A percentile compares a stretch with the other conserved stretches of the same genome.
phyloP scores from a whole-genome alignment of 345 rosid species.

The Physaria fendleri region DNA sequence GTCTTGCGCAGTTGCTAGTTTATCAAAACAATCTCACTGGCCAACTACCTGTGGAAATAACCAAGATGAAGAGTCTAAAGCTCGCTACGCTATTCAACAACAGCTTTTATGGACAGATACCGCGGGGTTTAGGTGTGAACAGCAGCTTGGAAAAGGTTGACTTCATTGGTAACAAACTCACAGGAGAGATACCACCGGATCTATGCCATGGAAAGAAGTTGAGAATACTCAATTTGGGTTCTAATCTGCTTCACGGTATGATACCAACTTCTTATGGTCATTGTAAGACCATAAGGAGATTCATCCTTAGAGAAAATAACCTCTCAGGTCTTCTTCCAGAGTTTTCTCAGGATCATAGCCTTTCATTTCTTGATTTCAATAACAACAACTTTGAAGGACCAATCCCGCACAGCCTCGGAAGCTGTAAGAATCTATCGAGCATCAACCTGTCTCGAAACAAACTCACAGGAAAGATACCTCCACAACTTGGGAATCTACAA shows the following conservation, averaged over 20 bases:
- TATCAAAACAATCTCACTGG: constrained; percentile 62
- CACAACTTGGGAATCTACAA: constrained; percentile 46
- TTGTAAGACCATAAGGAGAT: constrained; percentile 54
- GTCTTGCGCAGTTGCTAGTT: constrained; percentile 39
- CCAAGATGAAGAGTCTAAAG: constrained; percentile 49
- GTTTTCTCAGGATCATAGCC: constrained; percentile 38
- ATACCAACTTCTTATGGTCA: constrained; percentile 49
- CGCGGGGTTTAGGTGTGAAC: constrained; percentile 56
- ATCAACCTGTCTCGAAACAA: constrained; percentile 56
- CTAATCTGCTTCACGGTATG: constrained; percentile 58
- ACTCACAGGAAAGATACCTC: constrained; percentile 53
- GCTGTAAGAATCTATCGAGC: constrained; percentile 36
- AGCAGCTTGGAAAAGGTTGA: constrained; percentile 59
- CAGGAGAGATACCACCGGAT: constrained; percentile 58
- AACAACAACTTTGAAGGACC: constrained; percentile 50
- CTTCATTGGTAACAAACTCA: constrained; percentile 49
- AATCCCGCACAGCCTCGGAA: constrained; percentile 53
- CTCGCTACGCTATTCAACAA: constrained; percentile 47
- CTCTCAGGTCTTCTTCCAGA: constrained; percentile 53
- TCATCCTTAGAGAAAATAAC: constrained; percentile 45
- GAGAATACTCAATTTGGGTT: constrained; percentile 40
- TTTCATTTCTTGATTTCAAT: constrained; percentile 41
- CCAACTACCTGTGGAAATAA: constrained; percentile 54
- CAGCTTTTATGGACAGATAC: constrained; percentile 54
- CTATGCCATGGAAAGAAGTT: constrained; percentile 58